These are phyloP conservation scores for Silene conica DNA, from an alignment of 148 eudicot genomes.

Conservation along the genomic window DNA sequence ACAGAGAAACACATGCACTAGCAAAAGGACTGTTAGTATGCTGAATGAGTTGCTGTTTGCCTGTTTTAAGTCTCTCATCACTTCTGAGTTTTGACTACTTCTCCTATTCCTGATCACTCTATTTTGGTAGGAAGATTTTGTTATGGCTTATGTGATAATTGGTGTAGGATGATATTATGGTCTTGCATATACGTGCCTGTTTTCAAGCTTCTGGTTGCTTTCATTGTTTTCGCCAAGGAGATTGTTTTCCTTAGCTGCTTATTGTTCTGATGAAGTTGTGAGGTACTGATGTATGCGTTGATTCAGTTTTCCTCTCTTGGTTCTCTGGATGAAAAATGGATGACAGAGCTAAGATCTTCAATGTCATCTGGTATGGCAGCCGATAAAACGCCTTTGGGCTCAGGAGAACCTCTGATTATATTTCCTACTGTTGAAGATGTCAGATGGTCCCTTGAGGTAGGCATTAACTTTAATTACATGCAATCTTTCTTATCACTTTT, in stretches of 20 bases:
- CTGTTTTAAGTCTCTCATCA: neutral
- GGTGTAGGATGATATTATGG: too few species aligned
- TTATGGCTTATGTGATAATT: neutral
- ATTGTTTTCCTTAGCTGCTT: neutral
- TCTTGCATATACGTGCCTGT: neutral
- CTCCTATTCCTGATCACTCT: neutral
- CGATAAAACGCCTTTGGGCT: conserved; percentile 67
- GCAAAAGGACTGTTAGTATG: neutral
- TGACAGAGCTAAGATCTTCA: conserved; percentile 77
- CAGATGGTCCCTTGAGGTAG: conserved; percentile 88
- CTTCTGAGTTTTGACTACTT: neutral
- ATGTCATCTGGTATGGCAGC: conserved; percentile 76
- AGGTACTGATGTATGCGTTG: neutral
- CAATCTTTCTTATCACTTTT: neutral
- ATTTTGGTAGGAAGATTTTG: neutral
- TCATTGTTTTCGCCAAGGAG: too few species aligned
- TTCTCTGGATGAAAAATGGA: conserved; percentile 98
- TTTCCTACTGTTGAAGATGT: conserved; percentile 98
- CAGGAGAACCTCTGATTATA: conserved; percentile 71
- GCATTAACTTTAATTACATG: neutral
- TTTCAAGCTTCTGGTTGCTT: neutral
- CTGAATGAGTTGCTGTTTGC: neutral
- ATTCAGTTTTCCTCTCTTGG: conserved; percentile 94
- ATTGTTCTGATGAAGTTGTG: conserved; percentile 10
- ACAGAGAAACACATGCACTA: neutral